phyloP scores from a whole-genome alignment of 495 filamentous ascomycete genomes.

The Aspergillus panamensis region DNA sequence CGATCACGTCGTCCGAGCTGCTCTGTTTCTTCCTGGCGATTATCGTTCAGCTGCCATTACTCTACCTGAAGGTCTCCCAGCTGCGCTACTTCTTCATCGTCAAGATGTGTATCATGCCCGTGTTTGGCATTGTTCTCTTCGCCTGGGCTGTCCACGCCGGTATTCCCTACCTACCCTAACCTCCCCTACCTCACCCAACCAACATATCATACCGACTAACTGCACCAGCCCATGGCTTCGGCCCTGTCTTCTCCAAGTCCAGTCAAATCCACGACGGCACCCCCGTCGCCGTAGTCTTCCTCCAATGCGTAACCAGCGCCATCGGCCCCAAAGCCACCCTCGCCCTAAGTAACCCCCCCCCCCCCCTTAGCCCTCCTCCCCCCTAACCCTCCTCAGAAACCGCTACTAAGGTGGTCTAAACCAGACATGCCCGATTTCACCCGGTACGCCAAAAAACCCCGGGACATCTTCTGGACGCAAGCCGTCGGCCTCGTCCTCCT shows the following conservation, averaged over 20 bases:
- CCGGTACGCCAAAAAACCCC: slow-evolving; percentile 50
- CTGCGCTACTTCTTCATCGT: slow-evolving; percentile 57
- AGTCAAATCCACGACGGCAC: slow-evolving; percentile 24
- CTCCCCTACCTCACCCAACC: not conserved
- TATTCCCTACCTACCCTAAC: not conserved
- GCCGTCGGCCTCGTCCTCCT: slow-evolving; percentile 57
- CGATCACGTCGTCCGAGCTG: slow-evolving; percentile 45
- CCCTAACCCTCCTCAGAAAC: not conserved
- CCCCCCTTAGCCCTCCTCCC: not conserved
- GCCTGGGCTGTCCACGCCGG: slow-evolving; percentile 44
- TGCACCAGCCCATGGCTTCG: slow-evolving; percentile 40
- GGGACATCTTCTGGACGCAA: slow-evolving; percentile 52
- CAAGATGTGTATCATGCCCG: slow-evolving; percentile 53
- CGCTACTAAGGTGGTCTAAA: not conserved
- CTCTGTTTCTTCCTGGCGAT: slow-evolving; percentile 51
- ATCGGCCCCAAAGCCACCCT: slow-evolving; percentile 31
- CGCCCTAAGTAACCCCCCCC: slow-evolving; percentile 31
- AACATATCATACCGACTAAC: not conserved
- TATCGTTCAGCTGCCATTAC: slow-evolving; percentile 41
- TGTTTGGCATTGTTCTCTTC: slow-evolving; percentile 51
- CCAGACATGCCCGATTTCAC: slow-evolving; percentile 59
- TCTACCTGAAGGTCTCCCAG: slow-evolving; percentile 52
- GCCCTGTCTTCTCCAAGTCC: slow-evolving; percentile 28
- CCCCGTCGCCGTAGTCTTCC: slow-evolving; percentile 24
- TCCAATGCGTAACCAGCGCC: slow-evolving; percentile 24